Evolutionary conservation across 208 protist genomes (phyloP), one percentile per base, ranked within the genome.

Genomic region (Crithidia brevicula): DNA sequence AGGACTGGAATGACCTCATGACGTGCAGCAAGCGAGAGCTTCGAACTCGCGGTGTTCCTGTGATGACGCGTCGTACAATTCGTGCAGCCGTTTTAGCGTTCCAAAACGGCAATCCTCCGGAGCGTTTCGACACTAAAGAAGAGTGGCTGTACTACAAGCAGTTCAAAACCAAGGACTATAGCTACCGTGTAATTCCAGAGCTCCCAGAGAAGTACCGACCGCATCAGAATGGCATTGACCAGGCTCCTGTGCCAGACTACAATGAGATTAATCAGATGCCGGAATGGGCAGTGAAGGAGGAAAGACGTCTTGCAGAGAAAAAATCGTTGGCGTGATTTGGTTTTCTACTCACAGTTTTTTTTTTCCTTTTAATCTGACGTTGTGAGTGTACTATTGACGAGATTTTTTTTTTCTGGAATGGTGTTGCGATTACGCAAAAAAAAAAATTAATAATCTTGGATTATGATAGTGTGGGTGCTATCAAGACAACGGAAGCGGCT

Each of bases 1-100:
- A 92, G 56, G 89, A 95, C 65, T 97, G 92, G 90, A 92, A 93
- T 64, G 89, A 97, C 66, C 78, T 97, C 27, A 95, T 97, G 88
- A 97, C 89, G 40, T 95, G 89, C 54, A 79, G 77, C 58, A 93
- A 91, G 57, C 63, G 90, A 1, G 81, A 97, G 63, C 66, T 97
- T 45, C 81, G 89, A 20, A 84, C 81, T 9, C 78, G 89, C 22
- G 92, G 92, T 42, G 81, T 97, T 25, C 90, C 92, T 3, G 53
- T 76, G 13, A 77, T 93, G 61, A 95, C 90, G 3, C 67, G 88
- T 42, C 65, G 68, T 10, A 85, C 85, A 22, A 96, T 97, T 77
- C 79, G 88, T 22, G 63, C 54, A 20, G 89, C 92, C 23, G 92
- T 96, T 18, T 62, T 86, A 40, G 86, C 85, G 4, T 96, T 86